Conservation (phyloP, 306 rosid genomes). For the Biancaea sappan region DNA sequence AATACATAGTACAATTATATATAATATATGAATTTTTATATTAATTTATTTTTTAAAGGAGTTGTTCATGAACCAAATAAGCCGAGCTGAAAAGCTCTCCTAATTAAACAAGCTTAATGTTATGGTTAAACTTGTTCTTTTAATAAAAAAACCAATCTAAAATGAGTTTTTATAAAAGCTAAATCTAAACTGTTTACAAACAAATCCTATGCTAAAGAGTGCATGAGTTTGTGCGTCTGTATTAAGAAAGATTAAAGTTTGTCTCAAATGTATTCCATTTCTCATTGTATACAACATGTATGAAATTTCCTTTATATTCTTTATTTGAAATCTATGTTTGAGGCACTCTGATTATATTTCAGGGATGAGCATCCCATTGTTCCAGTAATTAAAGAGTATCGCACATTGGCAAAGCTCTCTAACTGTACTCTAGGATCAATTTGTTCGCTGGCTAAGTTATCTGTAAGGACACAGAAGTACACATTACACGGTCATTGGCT, state of each 20-base stretch:
- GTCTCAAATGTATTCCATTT: neutral
- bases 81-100: too few species aligned
- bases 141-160: too few species aligned
- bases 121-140: too few species aligned
- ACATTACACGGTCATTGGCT: slow-evolving; percentile 97
- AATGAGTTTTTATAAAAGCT: too few species aligned
- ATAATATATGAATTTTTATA: too few species aligned
- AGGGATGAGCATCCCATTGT: slow-evolving; percentile 94
- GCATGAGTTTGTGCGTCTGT: neutral
- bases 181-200: too few species aligned
- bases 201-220: neutral
- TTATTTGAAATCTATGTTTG: slow-evolving; percentile 9
- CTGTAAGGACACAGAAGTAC: slow-evolving; percentile 73
- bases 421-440: slow-evolving; percentile 92
- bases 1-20: too few species aligned
- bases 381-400: slow-evolving; percentile 91
- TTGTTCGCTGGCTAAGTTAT: slow-evolving; percentile 79
- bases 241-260: neutral
- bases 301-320: slow-evolving; percentile 1
- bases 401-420: slow-evolving; percentile 86
- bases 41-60: too few species aligned
- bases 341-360: slow-evolving; percentile 45
- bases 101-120: too few species aligned
- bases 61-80: too few species aligned
- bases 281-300: slow-evolving; percentile 2